These are phyloP conservation scores for Polysphondylium violaceum DNA, from an alignment of 78 protist species.

Conservation along the genomic window DNA sequence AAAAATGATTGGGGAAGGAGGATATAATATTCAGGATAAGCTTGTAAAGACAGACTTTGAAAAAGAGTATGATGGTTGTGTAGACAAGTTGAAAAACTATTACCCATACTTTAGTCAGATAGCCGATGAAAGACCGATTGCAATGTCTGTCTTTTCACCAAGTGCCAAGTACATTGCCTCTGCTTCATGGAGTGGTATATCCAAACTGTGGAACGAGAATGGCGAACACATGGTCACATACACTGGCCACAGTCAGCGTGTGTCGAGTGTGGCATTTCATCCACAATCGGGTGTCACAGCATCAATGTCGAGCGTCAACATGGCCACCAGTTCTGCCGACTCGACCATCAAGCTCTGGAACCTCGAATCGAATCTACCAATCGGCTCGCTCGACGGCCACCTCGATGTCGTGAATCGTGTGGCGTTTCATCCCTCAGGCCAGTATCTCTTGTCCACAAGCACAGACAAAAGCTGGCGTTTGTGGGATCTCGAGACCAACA, in stretches of 20 bases:
- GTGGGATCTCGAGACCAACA: conserved; percentile 77
- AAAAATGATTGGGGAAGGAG: not conserved
- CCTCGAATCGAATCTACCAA: not conserved
- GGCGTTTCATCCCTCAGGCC: conserved; percentile 70
- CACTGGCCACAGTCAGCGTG: conserved; percentile 55
- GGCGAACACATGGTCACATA: not conserved
- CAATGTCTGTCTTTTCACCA: conserved; percentile 48
- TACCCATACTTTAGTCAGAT: conserved; percentile 26
- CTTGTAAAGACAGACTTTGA: conserved; percentile 12
- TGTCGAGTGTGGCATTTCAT: conserved; percentile 29
- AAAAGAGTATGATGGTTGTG: not conserved
- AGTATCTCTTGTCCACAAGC: conserved; percentile 43
- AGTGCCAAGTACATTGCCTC: conserved; percentile 41
- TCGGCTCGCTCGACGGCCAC: conserved; percentile 46
- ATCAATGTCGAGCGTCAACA: not conserved
- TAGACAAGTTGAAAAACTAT: conserved; percentile 13
- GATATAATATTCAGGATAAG: not conserved
- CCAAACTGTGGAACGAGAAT: conserved; percentile 42
- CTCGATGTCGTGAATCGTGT: conserved; percentile 67
- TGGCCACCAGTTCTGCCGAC: conserved; percentile 74
- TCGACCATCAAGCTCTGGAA: conserved; percentile 61
- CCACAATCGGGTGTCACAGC: not conserved
- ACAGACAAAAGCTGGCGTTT: conserved; percentile 85
- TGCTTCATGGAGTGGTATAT: conserved; percentile 76
- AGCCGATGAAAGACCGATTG: conserved; percentile 79